Conservation (phyloP, 2,329 filamentous ascomycete genomes). For the Orbilia blumenaviensis region DNA sequence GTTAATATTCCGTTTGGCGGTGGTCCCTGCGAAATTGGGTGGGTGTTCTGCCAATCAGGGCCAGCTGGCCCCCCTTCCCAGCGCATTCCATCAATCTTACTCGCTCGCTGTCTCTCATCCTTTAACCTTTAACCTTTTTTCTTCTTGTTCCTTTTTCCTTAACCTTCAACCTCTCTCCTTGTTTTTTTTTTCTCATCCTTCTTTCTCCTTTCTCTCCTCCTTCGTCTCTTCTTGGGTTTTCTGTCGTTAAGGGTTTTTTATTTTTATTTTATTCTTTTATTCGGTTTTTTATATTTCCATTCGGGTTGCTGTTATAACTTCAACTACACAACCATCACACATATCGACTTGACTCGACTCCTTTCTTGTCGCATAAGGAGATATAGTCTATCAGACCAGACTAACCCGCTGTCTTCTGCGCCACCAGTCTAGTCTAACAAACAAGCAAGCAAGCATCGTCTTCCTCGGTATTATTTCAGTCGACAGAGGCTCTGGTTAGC, state of each 20-base stretch:
- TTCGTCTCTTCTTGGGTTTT: neutral
- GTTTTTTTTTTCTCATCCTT: neutral
- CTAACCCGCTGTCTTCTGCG: constrained; percentile 29
- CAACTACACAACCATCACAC: no score
- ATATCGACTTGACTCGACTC: no score
- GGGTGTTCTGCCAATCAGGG: constrained; percentile 5
- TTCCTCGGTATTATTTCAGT: constrained; percentile 42
- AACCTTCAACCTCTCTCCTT: no score
- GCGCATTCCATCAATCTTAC: constrained; percentile 23
- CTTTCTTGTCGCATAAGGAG: no score
- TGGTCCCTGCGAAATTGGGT: constrained; percentile 45
- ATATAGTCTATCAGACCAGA: neutral
- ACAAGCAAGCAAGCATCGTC: constrained; percentile 21
- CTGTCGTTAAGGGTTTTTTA: constrained; percentile 4
- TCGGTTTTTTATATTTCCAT: constrained; percentile 3
- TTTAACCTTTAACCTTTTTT: neutral
- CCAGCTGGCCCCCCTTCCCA: neutral
- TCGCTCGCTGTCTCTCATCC: constrained; percentile 3
- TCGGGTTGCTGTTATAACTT: neutral
- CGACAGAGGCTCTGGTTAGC: constrained; percentile 54
- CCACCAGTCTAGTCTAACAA: neutral
- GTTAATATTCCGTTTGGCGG: constrained; percentile 33
- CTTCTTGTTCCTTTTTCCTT: neutral
- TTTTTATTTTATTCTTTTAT: constrained; percentile 10
- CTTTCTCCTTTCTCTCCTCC: neutral